Conservation (phyloP, 495 filamentous ascomycete genomes). For the Talaromyces stipitatus region DNA sequence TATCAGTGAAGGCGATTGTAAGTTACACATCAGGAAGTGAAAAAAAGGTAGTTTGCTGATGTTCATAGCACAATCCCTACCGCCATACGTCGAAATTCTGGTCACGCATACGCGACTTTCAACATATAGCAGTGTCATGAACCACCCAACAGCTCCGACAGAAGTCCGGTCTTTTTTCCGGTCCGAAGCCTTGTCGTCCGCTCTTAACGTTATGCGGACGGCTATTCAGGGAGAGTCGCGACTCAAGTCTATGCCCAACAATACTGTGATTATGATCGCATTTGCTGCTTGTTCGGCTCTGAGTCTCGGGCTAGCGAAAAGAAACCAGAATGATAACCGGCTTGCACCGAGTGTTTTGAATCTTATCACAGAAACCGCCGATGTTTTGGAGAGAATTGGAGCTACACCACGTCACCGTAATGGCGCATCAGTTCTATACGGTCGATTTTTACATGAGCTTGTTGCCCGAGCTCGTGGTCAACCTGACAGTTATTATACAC, state of each 20-base stretch:
- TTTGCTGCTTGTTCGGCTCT: constrained; percentile 67
- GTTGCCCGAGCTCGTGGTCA: constrained; percentile 32
- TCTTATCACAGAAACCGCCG: constrained; percentile 61
- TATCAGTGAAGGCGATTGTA: constrained; percentile 50
- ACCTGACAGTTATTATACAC: not conserved
- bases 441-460: constrained; percentile 52
- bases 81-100: constrained; percentile 67
- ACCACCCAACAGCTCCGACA: constrained; percentile 61
- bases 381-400: constrained; percentile 61
- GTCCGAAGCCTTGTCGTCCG: constrained; percentile 58
- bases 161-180: constrained; percentile 67
- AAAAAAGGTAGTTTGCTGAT: not conserved
- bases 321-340: constrained; percentile 20
- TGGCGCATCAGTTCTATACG: constrained; percentile 54
- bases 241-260: constrained; percentile 69
- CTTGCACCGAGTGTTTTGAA: constrained; percentile 60
- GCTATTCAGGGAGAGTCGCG: constrained; percentile 63
- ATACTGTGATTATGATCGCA: constrained; percentile 70
- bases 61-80: constrained; percentile 46
- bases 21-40: constrained; percentile 5
- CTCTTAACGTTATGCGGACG: constrained; percentile 64
- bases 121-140: constrained; percentile 67
- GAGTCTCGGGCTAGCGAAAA: constrained; percentile 50
- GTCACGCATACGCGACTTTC: constrained; percentile 65
- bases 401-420: constrained; percentile 55